Percentiles rank a stretch among this genome's conserved stretches.
Conservation (phyloP, 202 grass and related monocot species). For the Schoenoplectus tabernaemontani region DNA sequence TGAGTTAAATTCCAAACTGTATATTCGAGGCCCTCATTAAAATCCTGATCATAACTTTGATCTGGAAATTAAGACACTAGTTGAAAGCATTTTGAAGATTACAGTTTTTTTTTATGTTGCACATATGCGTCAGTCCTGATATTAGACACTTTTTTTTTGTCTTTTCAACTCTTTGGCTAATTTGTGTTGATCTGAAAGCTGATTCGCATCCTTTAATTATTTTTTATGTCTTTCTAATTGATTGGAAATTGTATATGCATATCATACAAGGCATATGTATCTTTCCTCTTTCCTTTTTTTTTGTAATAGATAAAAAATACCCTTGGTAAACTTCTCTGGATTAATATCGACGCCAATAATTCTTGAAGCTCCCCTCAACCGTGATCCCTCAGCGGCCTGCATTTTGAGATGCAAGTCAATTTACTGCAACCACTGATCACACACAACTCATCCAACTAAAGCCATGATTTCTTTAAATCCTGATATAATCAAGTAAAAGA, state of each 20-base stretch:
- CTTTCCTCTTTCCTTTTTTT: no score
- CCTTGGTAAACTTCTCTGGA: slow-evolving; percentile 52
- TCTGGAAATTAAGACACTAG: neutral
- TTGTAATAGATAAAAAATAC: slow-evolving; percentile 23
- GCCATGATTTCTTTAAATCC: neutral
- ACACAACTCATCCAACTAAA: neutral
- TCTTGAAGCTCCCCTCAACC: slow-evolving; percentile 43
- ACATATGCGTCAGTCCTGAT: no score
- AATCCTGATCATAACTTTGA: neutral
- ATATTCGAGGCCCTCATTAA: neutral
- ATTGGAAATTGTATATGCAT: neutral
- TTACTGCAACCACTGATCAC: neutral
- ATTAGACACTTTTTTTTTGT: no score
- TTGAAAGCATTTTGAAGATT: neutral
- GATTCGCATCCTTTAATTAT: neutral
- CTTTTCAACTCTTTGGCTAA: no score
- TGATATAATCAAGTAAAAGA: neutral
- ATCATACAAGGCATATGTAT: neutral
- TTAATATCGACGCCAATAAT: slow-evolving; percentile 89
- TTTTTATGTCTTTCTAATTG: neutral
- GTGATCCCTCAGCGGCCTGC: slow-evolving; percentile 65
- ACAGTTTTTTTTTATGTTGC: no score
- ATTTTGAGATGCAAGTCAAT: neutral
- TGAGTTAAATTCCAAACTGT: neutral
- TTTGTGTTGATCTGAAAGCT: slow-evolving; percentile 7